Percentiles rank a stretch among this genome's conserved stretches.
phyloP scores from a whole-genome alignment of 208 protist genomes.

The Blastocrithidia nonstop region DNA sequence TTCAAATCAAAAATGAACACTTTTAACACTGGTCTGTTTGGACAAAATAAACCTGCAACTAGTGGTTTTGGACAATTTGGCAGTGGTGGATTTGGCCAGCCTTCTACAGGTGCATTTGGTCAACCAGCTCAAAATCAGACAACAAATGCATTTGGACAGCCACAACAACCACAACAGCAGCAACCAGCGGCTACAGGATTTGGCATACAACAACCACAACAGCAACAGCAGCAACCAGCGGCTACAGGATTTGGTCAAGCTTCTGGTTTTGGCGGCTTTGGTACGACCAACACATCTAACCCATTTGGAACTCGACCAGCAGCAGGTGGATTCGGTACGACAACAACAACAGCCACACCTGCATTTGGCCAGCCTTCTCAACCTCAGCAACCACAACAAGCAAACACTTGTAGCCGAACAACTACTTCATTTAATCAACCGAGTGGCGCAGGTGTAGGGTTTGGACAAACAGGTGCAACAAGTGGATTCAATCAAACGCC shows the following conservation, averaged over 20 bases:
- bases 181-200: constrained; percentile 16
- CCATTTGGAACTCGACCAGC: constrained; percentile 5
- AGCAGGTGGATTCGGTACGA: constrained; percentile 12
- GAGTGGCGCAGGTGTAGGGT: constrained; percentile 6
- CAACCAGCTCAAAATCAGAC: constrained; percentile 6
- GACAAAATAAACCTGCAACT: constrained; percentile 8
- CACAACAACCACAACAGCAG: constrained; percentile 12
- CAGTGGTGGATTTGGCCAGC: constrained; percentile 22
- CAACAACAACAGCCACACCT: constrained; percentile 4
- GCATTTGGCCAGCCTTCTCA: constrained; percentile 23
- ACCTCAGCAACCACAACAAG: too few relatives aligned
- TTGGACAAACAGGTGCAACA: constrained; percentile 10
- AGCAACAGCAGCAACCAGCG: neutral
- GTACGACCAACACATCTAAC: constrained; percentile 5
- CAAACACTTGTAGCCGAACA: too few relatives aligned
- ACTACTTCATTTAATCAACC: constrained; percentile 9
- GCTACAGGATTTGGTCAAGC: constrained; percentile 17
- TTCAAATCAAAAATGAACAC: constrained; percentile 7
- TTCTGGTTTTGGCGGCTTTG: constrained; percentile 13
- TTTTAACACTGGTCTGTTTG: constrained; percentile 15
- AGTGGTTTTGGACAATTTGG: constrained; percentile 16
- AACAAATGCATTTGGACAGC: constrained; percentile 19
- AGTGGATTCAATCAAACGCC: constrained; percentile 16
- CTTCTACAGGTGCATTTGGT: constrained; percentile 16
- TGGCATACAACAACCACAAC: constrained; percentile 12